A percentile compares a stretch with the other conserved stretches of the same genome.
phyloP scores from a whole-genome alignment of 2,329 filamentous ascomycete genomes.

The Pleoardoris graminearum region DNA sequence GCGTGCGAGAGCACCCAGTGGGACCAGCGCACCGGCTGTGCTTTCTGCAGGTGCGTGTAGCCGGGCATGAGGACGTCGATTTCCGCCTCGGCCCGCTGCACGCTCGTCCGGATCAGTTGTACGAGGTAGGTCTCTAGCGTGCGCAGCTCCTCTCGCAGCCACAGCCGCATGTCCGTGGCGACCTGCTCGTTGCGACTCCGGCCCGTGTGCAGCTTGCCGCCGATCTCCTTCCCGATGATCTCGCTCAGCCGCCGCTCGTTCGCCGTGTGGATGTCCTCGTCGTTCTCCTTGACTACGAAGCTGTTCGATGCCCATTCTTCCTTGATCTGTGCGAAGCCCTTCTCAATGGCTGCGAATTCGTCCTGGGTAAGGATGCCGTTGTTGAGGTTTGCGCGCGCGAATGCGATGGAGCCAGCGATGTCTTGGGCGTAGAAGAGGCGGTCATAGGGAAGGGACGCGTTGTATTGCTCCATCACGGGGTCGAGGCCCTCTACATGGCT shows the following conservation, averaged over 20 bases:
- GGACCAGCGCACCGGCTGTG: conserved; percentile 77
- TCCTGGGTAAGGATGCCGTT: conserved; percentile 71
- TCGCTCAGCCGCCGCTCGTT: conserved; percentile 66
- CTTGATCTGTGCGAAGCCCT: conserved; percentile 65
- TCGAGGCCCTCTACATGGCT: conserved; percentile 69
- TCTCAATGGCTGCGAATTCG: conserved; percentile 75
- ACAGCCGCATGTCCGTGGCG: conserved; percentile 86
- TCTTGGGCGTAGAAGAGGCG: conserved; percentile 77
- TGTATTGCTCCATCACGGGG: conserved; percentile 84
- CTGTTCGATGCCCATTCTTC: conserved; percentile 53
- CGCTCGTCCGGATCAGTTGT: conserved; percentile 70
- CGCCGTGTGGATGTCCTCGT: conserved; percentile 60
- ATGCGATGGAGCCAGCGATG: conserved; percentile 78
- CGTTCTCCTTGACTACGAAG: conserved; percentile 54
- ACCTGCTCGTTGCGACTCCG: conserved; percentile 90
- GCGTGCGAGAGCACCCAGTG: conserved; percentile 81
- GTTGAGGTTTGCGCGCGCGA: conserved; percentile 77
- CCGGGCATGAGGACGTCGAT: conserved; percentile 82
- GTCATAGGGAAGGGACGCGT: conserved; percentile 79
- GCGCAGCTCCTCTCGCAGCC: conserved; percentile 75
- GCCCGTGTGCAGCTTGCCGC: conserved; percentile 86
- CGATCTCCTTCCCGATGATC: conserved; percentile 82
- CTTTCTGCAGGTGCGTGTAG: conserved; percentile 85
- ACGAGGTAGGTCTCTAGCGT: conserved; percentile 70
- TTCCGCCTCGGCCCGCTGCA: conserved; percentile 71